Evolutionary conservation across 2,329 filamentous ascomycete species (phyloP).

Genomic region (Ophiosphaerella korrae): DNA sequence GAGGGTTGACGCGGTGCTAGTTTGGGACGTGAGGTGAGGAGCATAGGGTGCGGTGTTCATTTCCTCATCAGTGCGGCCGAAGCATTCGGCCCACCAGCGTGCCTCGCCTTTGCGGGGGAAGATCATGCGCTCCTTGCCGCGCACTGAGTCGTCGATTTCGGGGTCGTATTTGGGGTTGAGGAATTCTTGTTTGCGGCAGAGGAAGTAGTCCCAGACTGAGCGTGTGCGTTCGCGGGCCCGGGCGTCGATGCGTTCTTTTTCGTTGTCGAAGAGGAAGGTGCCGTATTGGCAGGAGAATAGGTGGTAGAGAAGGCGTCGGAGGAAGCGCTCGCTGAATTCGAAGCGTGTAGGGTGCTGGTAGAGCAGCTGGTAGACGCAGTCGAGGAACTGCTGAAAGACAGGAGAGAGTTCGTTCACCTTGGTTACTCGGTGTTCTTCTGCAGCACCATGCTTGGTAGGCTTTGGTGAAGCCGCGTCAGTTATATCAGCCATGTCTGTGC

Average conservation of each 20-base stretch:
- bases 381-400: slow-evolving; percentile 96
- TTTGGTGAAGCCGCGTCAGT: slow-evolving; percentile 45
- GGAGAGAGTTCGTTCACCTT: slow-evolving; percentile 90
- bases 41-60: slow-evolving; percentile 70
- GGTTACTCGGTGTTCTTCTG: slow-evolving; percentile 70
- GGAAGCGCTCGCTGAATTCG: slow-evolving; percentile 94
- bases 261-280: slow-evolving; percentile 93
- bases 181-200: slow-evolving; percentile 80
- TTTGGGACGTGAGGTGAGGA: slow-evolving; percentile 34
- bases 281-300: slow-evolving; percentile 96
- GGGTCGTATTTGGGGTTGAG: slow-evolving; percentile 79
- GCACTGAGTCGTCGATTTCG: slow-evolving; percentile 74
- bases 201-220: slow-evolving; percentile 96
- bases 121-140: slow-evolving; percentile 81
- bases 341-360: slow-evolving; percentile 86
- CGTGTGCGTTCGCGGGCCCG: slow-evolving; percentile 72
- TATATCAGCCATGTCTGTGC: slow-evolving; percentile 58
- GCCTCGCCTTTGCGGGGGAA: slow-evolving; percentile 78
- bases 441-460: slow-evolving; percentile 46
- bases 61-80: slow-evolving; percentile 84
- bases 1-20: slow-evolving; percentile 30
- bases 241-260: slow-evolving; percentile 80
- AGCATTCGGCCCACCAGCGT: slow-evolving; percentile 92
- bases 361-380: slow-evolving; percentile 88
- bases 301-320: slow-evolving; percentile 88